phyloP scores from a whole-genome alignment of 768 basidiomycete genomes.

The Dentipellis fragilis region DNA sequence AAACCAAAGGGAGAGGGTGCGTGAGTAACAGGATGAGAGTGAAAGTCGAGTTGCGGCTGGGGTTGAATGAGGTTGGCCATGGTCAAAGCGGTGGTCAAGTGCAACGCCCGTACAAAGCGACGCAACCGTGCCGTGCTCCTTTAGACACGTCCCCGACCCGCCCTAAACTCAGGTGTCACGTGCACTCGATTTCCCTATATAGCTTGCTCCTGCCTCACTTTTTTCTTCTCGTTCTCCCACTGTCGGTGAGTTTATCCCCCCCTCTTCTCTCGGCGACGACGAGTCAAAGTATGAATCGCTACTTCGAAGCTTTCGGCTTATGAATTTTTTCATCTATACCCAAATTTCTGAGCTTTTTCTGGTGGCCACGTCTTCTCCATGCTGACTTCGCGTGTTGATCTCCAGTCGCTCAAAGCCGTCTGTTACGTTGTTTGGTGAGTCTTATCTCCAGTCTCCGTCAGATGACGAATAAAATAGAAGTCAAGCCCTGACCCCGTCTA shows the following conservation, averaged over 20 bases:
- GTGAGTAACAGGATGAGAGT: constrained; percentile 47
- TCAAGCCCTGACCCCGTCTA: constrained; percentile 82
- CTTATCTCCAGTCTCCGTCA: constrained; percentile 7
- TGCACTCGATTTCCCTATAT: not conserved
- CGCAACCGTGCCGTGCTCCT: not conserved
- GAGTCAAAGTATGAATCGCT: constrained; percentile 73
- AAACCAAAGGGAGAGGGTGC: constrained; percentile 61
- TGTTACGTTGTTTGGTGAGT: constrained; percentile 24
- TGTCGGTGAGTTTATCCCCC: constrained; percentile 23
- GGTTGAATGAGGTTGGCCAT: constrained; percentile 59
- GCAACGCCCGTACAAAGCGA: not conserved
- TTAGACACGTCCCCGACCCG: not conserved
- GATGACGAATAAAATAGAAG: constrained; percentile 76
- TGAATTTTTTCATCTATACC: constrained; percentile 68
- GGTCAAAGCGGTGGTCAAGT: constrained; percentile 3
- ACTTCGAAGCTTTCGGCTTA: constrained; percentile 69
- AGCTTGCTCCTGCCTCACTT: not conserved
- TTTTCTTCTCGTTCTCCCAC: constrained; percentile 2
- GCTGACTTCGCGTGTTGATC: constrained; percentile 9
- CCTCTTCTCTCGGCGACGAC: constrained; percentile 32
- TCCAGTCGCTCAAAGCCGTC: not conserved
- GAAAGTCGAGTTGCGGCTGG: constrained; percentile 55
- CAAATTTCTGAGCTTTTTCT: constrained; percentile 73
- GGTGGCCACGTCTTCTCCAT: constrained; percentile 4
- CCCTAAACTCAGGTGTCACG: not conserved